Evolutionary conservation across 352 stramenopile genomes (phyloP).

Genomic region (Pythium sp.): DNA sequence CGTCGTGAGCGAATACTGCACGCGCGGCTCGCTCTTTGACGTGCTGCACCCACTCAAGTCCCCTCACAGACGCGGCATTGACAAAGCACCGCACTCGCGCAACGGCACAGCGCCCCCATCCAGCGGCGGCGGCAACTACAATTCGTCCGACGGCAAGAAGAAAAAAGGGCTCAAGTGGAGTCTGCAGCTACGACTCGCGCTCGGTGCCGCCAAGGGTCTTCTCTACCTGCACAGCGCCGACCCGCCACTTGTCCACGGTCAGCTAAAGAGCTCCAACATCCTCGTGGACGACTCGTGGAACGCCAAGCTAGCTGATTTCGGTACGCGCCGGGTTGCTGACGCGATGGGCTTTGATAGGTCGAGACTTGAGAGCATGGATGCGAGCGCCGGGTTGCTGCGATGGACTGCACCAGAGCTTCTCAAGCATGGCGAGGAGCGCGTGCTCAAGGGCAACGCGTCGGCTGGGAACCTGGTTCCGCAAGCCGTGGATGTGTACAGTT

Average conservation of each 20-base stretch:
- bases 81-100: conserved; percentile 18
- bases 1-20: conserved; percentile 96
- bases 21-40: conserved; percentile 94
- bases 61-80: conserved; percentile 16
- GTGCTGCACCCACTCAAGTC: conserved; percentile 77
- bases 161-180: conserved; percentile 80
- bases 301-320: conserved; percentile 86
- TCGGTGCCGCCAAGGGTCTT: conserved; percentile 72
- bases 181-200: conserved; percentile 73
- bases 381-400: conserved; percentile 52
- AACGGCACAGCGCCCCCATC: conserved; percentile 11
- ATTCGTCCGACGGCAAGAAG: conserved; percentile 30
- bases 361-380: conserved; percentile 57
- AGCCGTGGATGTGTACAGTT: conserved; percentile 86
- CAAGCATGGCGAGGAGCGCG: conserved; percentile 71
- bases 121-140: conserved; percentile 15
- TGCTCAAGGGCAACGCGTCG: conserved; percentile 41
- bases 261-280: conserved; percentile 89
- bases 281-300: conserved; percentile 89
- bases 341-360: conserved; percentile 72
- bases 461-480: conserved; percentile 39
- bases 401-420: conserved; percentile 82
- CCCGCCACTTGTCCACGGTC: conserved; percentile 78
- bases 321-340: conserved; percentile 74
- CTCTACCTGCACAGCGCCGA: conserved; percentile 85